Evolutionary conservation across 352 stramenopile genomes (phyloP).

Genomic region (Aphanomyces invadans): DNA sequence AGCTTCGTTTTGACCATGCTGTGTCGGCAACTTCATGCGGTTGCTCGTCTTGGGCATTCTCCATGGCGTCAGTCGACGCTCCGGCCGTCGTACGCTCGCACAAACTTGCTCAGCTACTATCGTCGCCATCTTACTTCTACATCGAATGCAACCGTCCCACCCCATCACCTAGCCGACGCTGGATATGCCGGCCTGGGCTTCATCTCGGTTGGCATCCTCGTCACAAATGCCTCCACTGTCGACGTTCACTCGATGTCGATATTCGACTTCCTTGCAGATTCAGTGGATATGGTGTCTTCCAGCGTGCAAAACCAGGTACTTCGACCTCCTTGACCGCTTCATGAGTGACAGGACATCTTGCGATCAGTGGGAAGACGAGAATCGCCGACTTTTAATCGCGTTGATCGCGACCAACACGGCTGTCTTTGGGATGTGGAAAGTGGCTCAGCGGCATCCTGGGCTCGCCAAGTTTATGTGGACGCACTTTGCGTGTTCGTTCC

Average conservation of each 20-base stretch:
- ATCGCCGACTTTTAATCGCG: slow-evolving; percentile 44
- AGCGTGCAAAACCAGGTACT: slow-evolving; percentile 6
- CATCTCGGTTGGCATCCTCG: not conserved
- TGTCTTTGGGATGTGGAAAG: slow-evolving; percentile 64
- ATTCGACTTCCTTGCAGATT: slow-evolving; percentile 8
- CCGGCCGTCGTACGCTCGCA: not conserved
- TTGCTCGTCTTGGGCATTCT: not conserved
- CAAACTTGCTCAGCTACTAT: not conserved
- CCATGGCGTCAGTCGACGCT: not conserved
- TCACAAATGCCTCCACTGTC: not conserved
- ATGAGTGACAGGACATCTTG: not conserved
- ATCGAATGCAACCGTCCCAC: not conserved
- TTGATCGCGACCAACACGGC: slow-evolving; percentile 62
- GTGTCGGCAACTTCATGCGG: not conserved
- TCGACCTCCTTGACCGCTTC: not conserved
- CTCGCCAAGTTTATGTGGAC: slow-evolving; percentile 73
- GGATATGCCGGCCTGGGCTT: slow-evolving; percentile 2
- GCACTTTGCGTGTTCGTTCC: slow-evolving; percentile 78
- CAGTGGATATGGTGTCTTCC: not conserved
- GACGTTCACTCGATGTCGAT: slow-evolving; percentile 9
- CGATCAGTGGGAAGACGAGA: slow-evolving; percentile 49
- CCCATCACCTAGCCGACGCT: not conserved
- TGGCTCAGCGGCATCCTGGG: slow-evolving; percentile 39
- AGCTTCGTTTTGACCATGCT: not conserved
- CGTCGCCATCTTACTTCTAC: not conserved